Evolutionary conservation across 1,284 basidiomycete species (phyloP), one percentile per base, ranked within the genome.

Genomic region (Fereydounia khargensis): DNA sequence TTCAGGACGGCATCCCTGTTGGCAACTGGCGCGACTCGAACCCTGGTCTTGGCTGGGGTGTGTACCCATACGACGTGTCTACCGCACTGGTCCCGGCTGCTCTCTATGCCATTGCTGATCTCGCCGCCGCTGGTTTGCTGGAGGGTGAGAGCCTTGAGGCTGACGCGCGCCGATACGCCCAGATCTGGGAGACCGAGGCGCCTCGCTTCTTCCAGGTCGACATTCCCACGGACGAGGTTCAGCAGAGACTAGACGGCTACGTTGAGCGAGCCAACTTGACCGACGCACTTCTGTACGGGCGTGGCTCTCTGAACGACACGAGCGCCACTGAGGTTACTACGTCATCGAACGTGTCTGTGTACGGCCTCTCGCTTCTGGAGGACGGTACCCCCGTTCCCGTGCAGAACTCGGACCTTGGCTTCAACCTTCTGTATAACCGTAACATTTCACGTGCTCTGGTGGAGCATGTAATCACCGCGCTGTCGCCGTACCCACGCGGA

Each of bases 11-110:
- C 1, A 54, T 77, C 28, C 64, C 68, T 6, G 76, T 79, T 1
- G 81, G 81, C 0, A 79, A 82, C 56, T 82, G 81, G 81, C 68
- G 81, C 33, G 81, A 82, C 61, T 80, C 79, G 20, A 78, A 79
- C 46, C 60, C 78, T 35, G 81, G 81, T 0, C 66, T 80, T 1
- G 81, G 81, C 7, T 80, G 77, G 57, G 81, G 81, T 3, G 70
- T 70, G 25, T 79, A 79, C 42, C 79, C 81, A 7, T 80, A 80
- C 53, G 81, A 82, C 57, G 79, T 82, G 20, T 80, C 80, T 42
- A 65, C 77, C 22, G 81, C 80, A 2, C 72, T 82, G 17, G 79
- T 81, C 4, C 80, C 80, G 6, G 79, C 80, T 3, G 79, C 80
- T 5, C 65, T 82, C 11, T 71, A 80, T 16, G 80, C 81, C 7